Evolutionary conservation across 176 grass and related monocot genomes (phyloP).

Genomic region (Guadua angustifolia): DNA sequence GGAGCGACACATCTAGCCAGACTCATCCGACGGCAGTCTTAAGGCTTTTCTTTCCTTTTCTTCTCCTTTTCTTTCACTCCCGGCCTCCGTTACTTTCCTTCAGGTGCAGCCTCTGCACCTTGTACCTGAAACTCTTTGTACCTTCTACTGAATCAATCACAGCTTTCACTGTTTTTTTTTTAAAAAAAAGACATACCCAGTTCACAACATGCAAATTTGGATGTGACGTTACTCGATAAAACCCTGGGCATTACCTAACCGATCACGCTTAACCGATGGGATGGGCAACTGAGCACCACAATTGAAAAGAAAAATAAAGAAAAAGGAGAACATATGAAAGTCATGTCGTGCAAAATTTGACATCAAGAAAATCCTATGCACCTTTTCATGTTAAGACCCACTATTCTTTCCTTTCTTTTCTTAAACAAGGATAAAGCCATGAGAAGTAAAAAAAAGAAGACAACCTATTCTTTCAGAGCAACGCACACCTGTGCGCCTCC

Average conservation of each 20-base stretch:
- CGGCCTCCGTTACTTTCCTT: too few relatives aligned
- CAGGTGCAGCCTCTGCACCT: too few relatives aligned
- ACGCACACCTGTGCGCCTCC: constrained; percentile 50
- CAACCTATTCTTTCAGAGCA: constrained; percentile 58
- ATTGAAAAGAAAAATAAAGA: not conserved
- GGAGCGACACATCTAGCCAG: too few relatives aligned
- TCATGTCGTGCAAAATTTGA: not conserved
- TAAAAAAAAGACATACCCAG: not conserved
- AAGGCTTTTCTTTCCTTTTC: too few relatives aligned
- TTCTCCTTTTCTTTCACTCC: too few relatives aligned
- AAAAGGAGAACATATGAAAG: not conserved
- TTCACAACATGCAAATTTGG: constrained; percentile 1
- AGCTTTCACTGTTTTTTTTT: too few relatives aligned
- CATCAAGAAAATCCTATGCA: constrained; percentile 40
- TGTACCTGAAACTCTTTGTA: too few relatives aligned
- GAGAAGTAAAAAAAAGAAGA: constrained; percentile 40
- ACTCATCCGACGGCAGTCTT: too few relatives aligned
- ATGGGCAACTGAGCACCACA: not conserved
- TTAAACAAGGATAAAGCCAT: constrained; percentile 41
- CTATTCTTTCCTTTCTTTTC: constrained; percentile 42
- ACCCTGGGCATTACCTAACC: not conserved
- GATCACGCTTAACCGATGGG: not conserved
- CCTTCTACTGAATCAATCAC: too few relatives aligned
- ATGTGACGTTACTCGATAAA: not conserved
- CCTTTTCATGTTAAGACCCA: constrained; percentile 54